phyloP scores from a whole-genome alignment of 768 basidiomycete genomes.

The Porphyrellus cyaneotinctus region DNA sequence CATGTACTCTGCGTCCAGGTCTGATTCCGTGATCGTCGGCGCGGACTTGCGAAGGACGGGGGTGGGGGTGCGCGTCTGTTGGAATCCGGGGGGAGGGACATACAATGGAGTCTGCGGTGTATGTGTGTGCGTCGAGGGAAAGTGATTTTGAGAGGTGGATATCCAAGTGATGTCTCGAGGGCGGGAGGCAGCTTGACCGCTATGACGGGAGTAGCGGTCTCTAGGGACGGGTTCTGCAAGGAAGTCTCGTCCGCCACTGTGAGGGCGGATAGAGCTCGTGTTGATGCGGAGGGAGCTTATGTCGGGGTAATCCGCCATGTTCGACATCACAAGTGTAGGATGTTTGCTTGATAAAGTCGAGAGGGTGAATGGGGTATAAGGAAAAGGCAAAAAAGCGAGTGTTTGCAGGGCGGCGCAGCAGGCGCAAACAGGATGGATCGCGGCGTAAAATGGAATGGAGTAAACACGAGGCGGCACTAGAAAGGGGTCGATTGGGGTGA shows the following conservation, averaged over 20 bases:
- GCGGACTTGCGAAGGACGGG: slow-evolving; percentile 28
- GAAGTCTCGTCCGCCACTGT: slow-evolving; percentile 28
- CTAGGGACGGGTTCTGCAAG: slow-evolving; percentile 20
- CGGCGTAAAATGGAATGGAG: slow-evolving; percentile 18
- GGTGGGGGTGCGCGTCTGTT: slow-evolving; percentile 24
- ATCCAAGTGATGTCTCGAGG: slow-evolving; percentile 32
- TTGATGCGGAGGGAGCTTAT: slow-evolving; percentile 25
- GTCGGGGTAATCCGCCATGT: slow-evolving; percentile 28
- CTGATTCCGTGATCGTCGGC: slow-evolving; percentile 30
- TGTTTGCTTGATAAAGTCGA: not conserved
- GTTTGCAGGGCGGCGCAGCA: slow-evolving; percentile 19
- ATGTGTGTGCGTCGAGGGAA: slow-evolving; percentile 25
- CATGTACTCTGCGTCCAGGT: slow-evolving; percentile 33
- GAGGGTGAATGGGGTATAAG: not conserved
- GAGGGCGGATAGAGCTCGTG: slow-evolving; percentile 28
- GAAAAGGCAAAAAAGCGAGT: not conserved
- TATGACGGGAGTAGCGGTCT: slow-evolving; percentile 30
- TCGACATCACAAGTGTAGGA: not conserved
- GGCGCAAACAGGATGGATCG: slow-evolving; percentile 23
- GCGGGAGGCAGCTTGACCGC: slow-evolving; percentile 24
- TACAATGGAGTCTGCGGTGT: slow-evolving; percentile 29
- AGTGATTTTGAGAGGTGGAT: slow-evolving; percentile 25
- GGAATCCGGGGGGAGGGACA: slow-evolving; percentile 15
- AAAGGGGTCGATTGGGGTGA: slow-evolving; percentile 22
- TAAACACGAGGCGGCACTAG: slow-evolving; percentile 30